Conservation (phyloP, 2,329 filamentous ascomycete species). For the Neobulgaria alba region DNA sequence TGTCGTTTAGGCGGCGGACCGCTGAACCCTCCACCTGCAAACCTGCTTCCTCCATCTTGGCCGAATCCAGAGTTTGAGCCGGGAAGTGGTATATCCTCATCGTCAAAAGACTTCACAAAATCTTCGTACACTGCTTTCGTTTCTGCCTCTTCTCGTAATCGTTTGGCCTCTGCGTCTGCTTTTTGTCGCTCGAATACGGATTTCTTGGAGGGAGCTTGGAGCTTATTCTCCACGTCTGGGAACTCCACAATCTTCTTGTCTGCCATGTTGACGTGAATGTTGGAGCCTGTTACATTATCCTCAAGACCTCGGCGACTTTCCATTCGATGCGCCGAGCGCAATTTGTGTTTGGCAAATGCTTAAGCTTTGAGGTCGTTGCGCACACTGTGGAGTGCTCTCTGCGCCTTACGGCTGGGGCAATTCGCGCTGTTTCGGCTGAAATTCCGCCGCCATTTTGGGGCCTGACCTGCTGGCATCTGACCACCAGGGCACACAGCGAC, state of each 20-base stretch:
- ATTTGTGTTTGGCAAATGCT: too few species aligned
- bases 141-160: constrained; percentile 73
- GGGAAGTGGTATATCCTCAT: constrained; percentile 36
- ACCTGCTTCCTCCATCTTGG: constrained; percentile 9
- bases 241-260: constrained; percentile 38
- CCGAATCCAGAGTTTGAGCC: constrained; percentile 15
- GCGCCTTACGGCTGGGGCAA: too few species aligned
- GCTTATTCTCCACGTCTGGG: constrained; percentile 66
- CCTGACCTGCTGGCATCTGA: too few species aligned
- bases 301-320: too few species aligned
- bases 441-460: too few species aligned
- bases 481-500: too few species aligned
- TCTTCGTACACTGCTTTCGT: constrained; percentile 80
- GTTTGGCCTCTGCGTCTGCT: constrained; percentile 83
- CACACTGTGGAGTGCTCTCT: too few species aligned
- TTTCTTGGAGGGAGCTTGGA: constrained; percentile 72
- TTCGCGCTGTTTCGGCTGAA: too few species aligned
- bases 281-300: too few species aligned
- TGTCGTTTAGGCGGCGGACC: constrained; percentile 47
- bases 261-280: too few species aligned
- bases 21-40: constrained; percentile 21
- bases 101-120: constrained; percentile 73
- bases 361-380: too few species aligned
- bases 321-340: too few species aligned
- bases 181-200: constrained; percentile 84